Percentiles rank a stretch among this genome's conserved stretches.
Evolutionary conservation across 805 yeast species (phyloP).

Genomic region (Kluyveromyces aestuarii): DNA sequence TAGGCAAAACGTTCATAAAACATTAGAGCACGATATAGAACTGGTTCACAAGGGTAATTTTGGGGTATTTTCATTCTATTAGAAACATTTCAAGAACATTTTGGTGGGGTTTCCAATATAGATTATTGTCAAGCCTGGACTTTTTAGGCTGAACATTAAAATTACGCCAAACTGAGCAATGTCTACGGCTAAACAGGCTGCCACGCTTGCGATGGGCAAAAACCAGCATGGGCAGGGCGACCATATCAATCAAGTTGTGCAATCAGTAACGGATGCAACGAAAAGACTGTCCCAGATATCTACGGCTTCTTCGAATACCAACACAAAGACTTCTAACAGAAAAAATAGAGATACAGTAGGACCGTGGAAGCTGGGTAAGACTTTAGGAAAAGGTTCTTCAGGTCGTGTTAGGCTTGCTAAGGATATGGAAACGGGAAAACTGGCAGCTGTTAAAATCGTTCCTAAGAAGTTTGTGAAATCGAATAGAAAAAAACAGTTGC

Average conservation of each 20-base stretch:
- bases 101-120: neutral
- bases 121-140: neutral
- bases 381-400: slow-evolving; percentile 76
- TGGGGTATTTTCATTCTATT: no score
- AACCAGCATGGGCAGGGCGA: slow-evolving; percentile 2
- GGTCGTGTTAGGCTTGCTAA: slow-evolving; percentile 73
- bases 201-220: slow-evolving; percentile 6
- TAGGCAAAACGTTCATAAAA: no score
- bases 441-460: slow-evolving; percentile 78
- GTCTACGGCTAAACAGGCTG: slow-evolving; percentile 21
- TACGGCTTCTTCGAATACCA: slow-evolving; percentile 10
- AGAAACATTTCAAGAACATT: neutral
- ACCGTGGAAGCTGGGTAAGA: slow-evolving; percentile 75
- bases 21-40: no score
- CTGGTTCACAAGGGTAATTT: no score
- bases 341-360: slow-evolving; percentile 45
- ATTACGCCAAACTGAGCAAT: neutral
- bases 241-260: slow-evolving; percentile 25
- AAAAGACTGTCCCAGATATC: slow-evolving; percentile 28
- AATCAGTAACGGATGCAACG: slow-evolving; percentile 28
- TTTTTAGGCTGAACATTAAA: neutral
- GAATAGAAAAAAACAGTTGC: slow-evolving; percentile 35
- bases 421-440: slow-evolving; percentile 57
- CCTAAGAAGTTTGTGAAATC: slow-evolving; percentile 38
- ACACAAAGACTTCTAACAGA: slow-evolving; percentile 24